Evolutionary conservation across 2,329 filamentous ascomycete species (phyloP), one percentile per base, ranked within the genome.

Genomic region (Colletotrichum orbiculare): DNA sequence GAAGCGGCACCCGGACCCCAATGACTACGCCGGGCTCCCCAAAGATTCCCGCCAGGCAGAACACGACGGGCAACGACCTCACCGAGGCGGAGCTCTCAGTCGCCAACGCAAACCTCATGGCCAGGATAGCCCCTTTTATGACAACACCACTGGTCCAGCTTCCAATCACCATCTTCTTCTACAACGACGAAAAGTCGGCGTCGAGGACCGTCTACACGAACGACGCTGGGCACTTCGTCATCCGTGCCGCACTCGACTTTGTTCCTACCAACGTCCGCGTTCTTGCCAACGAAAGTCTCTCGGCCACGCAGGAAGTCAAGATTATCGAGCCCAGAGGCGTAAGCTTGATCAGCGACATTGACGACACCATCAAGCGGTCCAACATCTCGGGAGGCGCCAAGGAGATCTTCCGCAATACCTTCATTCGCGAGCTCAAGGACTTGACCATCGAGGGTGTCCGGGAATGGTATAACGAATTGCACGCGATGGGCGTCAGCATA

Each of bases 351-450:
- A 98, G 93, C 75, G 96, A 99, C 75, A 96, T 99, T 68, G 96
- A 99, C 73, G 96, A 99, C 77, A 99, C 96, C 0, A 90, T 99
- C 74, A 99, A 99, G 76, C 91, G 94, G 72, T 97, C 96, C 17
- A 96, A 94, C 61, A 97, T 99, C 69, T 87, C 89, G 2, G 87
- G 87, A 56, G 96, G 96, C 7, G 91, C 95, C 1, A 90, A 94
- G 64, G 96, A 98, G 74, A 97, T 98, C 67, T 98, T 98, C 76
- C 89, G 95, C 63, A 98, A 97, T 75, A 96, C 94, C 0, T 99
- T 99, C 74, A 90, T 97, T 57, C 90, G 94, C 9, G 93, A 97
- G 48, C 82, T 98, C 1, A 83, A 80, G 3, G 93, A 95, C 66
- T 83, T 98, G 49, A 93, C 89, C 0, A 89, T 99, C 25, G 90